Conservation (phyloP, 805 yeast species). For the Candida sithepensis region DNA sequence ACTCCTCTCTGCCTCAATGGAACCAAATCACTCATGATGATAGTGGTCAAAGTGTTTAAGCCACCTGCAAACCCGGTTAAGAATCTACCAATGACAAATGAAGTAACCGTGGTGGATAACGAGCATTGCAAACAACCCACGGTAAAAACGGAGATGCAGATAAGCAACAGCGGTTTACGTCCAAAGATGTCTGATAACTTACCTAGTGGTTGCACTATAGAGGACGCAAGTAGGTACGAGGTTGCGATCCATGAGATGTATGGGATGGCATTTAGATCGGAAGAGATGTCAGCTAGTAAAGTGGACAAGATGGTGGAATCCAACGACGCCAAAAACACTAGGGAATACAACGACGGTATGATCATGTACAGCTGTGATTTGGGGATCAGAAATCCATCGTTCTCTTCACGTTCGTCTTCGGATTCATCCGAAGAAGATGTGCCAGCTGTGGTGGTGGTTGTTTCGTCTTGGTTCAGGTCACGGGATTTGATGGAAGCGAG, state of each 20-base stretch:
- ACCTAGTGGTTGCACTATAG: constrained; percentile 75
- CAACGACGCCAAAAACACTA: constrained; percentile 58
- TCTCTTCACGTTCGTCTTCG: constrained; percentile 1
- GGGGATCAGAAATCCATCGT: constrained; percentile 27
- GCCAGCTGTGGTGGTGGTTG: no score
- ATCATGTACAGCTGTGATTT: constrained; percentile 29
- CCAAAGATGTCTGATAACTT: constrained; percentile 72
- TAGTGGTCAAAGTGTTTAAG: constrained; percentile 69
- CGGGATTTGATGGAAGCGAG: constrained; percentile 1
- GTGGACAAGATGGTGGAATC: constrained; percentile 71
- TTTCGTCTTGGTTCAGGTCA: no score
- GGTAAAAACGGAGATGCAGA: constrained; percentile 54
- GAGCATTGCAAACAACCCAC: constrained; percentile 58
- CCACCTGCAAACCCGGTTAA: constrained; percentile 94
- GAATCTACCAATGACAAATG: constrained; percentile 56
- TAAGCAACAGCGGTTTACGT: constrained; percentile 47
- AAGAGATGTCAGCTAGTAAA: constrained; percentile 59
- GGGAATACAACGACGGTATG: constrained; percentile 40
- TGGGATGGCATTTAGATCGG: constrained; percentile 61
- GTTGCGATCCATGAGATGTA: constrained; percentile 73
- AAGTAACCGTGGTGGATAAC: constrained; percentile 40
- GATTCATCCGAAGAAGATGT: background rate
- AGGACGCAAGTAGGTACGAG: constrained; percentile 61
- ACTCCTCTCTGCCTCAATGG: constrained; percentile 79
- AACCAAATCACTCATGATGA: constrained; percentile 74